Percentiles rank a stretch among this genome's conserved stretches.
Evolutionary conservation across 352 stramenopile species (phyloP).

Genomic region (Phytophthora pini): DNA sequence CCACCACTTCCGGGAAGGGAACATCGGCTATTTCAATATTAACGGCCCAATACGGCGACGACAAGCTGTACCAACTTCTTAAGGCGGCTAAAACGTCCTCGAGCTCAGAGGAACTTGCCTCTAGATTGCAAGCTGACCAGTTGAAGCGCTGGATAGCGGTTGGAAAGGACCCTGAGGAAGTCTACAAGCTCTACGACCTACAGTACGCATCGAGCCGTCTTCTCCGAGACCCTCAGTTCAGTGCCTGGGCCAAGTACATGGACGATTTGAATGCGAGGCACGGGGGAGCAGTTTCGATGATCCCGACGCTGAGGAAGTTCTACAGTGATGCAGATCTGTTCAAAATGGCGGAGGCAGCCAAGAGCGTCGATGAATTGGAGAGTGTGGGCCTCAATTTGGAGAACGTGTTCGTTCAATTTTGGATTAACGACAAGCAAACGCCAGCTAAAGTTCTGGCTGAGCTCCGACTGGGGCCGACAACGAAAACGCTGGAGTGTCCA

Average conservation of each 20-base stretch:
- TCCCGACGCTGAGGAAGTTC: not conserved
- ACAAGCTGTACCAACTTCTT: not conserved
- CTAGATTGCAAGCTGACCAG: not conserved
- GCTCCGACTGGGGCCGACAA: not conserved
- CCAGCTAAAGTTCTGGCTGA: not conserved
- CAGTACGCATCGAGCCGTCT: not conserved
- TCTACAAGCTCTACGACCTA: not conserved
- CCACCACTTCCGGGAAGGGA: not conserved
- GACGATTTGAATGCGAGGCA: constrained; percentile 3
- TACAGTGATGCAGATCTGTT: not conserved
- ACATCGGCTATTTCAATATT: not conserved
- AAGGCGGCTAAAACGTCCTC: not conserved
- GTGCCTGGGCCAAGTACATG: constrained; percentile 2
- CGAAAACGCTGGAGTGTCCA: not conserved
- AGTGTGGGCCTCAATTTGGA: constrained; percentile 2
- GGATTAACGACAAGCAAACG: not conserved
- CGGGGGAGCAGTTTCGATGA: not conserved
- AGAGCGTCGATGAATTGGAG: not conserved
- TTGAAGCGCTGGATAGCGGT: not conserved
- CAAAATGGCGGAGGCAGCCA: not conserved
- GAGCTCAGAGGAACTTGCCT: not conserved
- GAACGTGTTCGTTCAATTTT: not conserved
- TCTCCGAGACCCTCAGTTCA: not conserved
- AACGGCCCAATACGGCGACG: not conserved
- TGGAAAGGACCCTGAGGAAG: not conserved